Base-by-base conservation (phyloP, 345 rosid genomes). In the Populus alba region DNA sequence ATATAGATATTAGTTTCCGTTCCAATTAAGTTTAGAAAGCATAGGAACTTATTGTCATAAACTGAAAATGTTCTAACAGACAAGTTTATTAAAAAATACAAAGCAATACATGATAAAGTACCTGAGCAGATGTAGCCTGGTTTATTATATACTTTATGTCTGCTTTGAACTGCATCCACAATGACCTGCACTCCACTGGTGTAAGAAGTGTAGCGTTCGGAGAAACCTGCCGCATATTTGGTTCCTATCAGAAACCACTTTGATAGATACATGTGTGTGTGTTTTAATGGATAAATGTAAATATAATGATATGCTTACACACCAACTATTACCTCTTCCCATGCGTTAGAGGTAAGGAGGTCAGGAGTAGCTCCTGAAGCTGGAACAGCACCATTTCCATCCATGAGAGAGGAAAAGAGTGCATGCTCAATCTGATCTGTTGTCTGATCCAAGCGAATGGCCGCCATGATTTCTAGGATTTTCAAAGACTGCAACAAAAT, bases 111-210 rank as follows among this genome's bases (percentile, higher is more conserved):
- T 37, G 59, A 75, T 29, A 57, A 57, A 15, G 27, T 74, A 91
- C 97, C 97, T 91, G 93, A 68, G 92, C 89, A 1, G 91, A 87
- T 78, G 90, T 87, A 72, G 94, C 97, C 86, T 92, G 82, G 47
- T 73, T 78, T n/a, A 66, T 66, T 41, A 66, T 66, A 65, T 78
- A 82, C 73, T 78, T 81, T 1, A 81, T 82, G 63, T 78, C 82
- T 71, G 81, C 69, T 78, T 78, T 82, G 53, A 82, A 82, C 71
- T 82, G 79, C 70, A 74, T 82, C 85, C 85, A 82, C 15, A 82
- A 53, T 49, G 71, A 55, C 73, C 78, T 78, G 74, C 85, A 82
- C 70, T 82, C 74, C 39, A 71, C 71, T 53, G 85, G 85, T 31
- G 85, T 78, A n/a, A 82, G 57, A 43, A 82, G 35, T 8, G 82